phyloP scores from a whole-genome alignment of 805 yeast genomes.

The Candida gorgasii region DNA sequence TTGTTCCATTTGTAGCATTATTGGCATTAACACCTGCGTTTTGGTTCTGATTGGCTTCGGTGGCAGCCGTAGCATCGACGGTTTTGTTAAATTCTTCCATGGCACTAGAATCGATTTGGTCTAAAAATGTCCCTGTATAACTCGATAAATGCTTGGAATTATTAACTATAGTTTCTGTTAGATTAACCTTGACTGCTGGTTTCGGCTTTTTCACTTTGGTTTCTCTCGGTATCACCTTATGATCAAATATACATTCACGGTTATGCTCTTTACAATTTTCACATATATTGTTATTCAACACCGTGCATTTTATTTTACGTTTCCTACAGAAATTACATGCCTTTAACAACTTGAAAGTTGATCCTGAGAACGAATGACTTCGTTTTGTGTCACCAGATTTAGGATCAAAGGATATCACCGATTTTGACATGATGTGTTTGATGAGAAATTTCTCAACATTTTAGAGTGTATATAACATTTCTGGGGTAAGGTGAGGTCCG shows the following conservation, averaged over 20 bases:
- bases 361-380: constrained; percentile 8
- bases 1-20: too few relatives aligned
- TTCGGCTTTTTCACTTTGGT: constrained; percentile 1
- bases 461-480: background rate
- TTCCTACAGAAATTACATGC: constrained; percentile 23
- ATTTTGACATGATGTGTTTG: background rate
- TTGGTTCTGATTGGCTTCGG: too few relatives aligned
- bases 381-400: background rate
- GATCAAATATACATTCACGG: constrained; percentile 20
- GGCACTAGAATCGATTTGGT: constrained; percentile 14
- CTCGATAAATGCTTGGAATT: constrained; percentile 11
- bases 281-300: constrained; percentile 13
- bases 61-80: constrained; percentile 1
- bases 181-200: background rate
- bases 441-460: background rate
- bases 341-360: constrained; percentile 19
- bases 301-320: constrained; percentile 21
- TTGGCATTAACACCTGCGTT: too few relatives aligned
- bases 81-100: constrained; percentile 15
- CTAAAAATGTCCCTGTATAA: constrained; percentile 19
- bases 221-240: constrained; percentile 15
- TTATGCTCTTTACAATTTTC: constrained; percentile 18
- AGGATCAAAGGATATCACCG: background rate
- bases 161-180: constrained; percentile 5
- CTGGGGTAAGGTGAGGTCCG: constrained; percentile 3